These are phyloP conservation scores for Dactylonectria macrodidyma DNA, from an alignment of 2,329 filamentous ascomycete species.

Conservation along the genomic window DNA sequence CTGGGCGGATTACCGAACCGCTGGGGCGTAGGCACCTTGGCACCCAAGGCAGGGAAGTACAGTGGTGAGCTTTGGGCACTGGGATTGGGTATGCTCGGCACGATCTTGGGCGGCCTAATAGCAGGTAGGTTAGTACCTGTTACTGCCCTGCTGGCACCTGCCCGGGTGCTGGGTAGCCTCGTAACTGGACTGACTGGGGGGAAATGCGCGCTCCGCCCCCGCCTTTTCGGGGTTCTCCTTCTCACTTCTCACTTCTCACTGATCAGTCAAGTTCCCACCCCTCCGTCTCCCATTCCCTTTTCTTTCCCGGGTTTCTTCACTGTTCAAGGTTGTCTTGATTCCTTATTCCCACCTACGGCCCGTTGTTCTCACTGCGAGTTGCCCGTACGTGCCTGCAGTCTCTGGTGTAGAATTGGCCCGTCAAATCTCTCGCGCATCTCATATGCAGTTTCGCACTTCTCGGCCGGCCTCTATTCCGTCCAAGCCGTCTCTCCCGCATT, in stretches of 20 bases:
- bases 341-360: conserved; percentile 43
- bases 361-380: conserved; percentile 13
- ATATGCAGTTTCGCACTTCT: conserved; percentile 1
- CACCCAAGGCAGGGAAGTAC: no score
- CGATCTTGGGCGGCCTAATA: conserved; percentile 6
- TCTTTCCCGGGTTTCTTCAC: conserved; percentile 45
- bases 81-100: no score
- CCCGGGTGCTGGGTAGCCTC: conserved; percentile 18
- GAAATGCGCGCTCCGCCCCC: conserved; percentile 44
- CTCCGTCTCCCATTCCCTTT: conserved; percentile 45
- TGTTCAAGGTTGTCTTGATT: conserved; percentile 40
- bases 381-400: conserved; percentile 4
- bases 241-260: not conserved
- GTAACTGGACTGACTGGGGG: conserved; percentile 9
- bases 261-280: conserved; percentile 38
- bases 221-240: conserved; percentile 42
- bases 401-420: not conserved
- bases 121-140: conserved; percentile 12
- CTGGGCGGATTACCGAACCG: not conserved
- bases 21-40: no score
- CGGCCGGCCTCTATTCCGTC: conserved; percentile 10
- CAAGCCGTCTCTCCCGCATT: conserved; percentile 30
- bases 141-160: conserved; percentile 15
- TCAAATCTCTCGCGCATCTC: not conserved
- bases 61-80: no score